Percentiles rank a stretch among this genome's conserved stretches.
Conservation (phyloP, 352 stramenopile species). For the Saprolegnia diclina region DNA sequence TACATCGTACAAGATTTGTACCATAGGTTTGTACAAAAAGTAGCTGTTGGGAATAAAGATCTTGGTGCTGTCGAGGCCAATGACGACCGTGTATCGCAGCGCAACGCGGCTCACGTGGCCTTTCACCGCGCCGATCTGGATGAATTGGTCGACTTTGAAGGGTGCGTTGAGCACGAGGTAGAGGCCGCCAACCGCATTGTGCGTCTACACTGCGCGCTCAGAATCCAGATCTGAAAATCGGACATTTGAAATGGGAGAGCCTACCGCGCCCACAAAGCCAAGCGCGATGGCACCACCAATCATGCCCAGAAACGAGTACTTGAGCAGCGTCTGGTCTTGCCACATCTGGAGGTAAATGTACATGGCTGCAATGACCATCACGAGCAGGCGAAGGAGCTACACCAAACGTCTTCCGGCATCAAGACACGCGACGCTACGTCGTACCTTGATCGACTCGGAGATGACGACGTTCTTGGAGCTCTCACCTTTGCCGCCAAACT, state of each 20-base stretch:
- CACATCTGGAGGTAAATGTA: conserved; percentile 82
- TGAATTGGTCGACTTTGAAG: conserved; percentile 85
- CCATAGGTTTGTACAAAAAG: conserved; percentile 87
- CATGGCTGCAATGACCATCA: conserved; percentile 68
- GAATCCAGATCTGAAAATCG: neutral
- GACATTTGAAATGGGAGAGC: neutral
- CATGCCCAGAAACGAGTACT: conserved; percentile 78
- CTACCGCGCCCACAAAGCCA: conserved; percentile 75
- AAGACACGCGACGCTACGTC: neutral
- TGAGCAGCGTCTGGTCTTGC: conserved; percentile 60
- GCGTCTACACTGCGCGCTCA: conserved; percentile 31
- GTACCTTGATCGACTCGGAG: conserved; percentile 81
- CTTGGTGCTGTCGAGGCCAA: conserved; percentile 75
- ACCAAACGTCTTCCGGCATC: neutral
- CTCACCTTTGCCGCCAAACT: conserved; percentile 79
- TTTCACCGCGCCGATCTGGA: conserved; percentile 63
- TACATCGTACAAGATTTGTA: neutral
- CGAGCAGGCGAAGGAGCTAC: conserved; percentile 70
- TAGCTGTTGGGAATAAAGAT: conserved; percentile 67
- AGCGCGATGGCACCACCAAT: conserved; percentile 78
- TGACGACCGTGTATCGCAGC: conserved; percentile 75
- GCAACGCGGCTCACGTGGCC: conserved; percentile 80
- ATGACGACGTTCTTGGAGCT: conserved; percentile 86
- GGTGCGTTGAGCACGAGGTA: conserved; percentile 86
- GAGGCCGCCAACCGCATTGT: conserved; percentile 81